Evolutionary conservation across 1,139 yeast genomes (phyloP), one percentile per base, ranked within the genome.

Genomic region (Suhomyces kunorum): DNA sequence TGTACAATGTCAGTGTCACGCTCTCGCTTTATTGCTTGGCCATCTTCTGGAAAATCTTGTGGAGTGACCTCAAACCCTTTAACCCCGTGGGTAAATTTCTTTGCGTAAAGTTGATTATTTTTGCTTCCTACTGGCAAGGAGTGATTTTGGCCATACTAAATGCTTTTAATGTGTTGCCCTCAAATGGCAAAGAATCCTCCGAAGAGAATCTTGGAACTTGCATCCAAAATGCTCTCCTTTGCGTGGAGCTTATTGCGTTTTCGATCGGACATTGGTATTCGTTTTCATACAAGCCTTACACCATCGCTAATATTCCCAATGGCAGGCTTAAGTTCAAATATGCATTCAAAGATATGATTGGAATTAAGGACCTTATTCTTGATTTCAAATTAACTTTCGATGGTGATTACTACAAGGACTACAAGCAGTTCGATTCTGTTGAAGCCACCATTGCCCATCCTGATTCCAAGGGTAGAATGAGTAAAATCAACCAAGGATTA

Each of bases 61-160:
- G 87, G 67, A 64, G 61, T 6, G 98, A 90, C 53, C 71, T 92
- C 51, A 74, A 71, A 40, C 89, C 87, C 0, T 90, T 84, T 64
- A 76, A 87, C 39, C 98, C 98, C 2, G 81, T 92, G 71, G 90
- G 95, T 8, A 94, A 94, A 61, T 92, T 92, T 58, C 62, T 94
- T 32, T 89, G 97, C 66, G 96, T 92, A 39, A 92, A 92, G 59
- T 73, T 89, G 49, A 87, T 92, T 43, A 90, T 94, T 42, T 92
- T 92, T 71, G 97, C 96, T 26, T 87, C 96, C 13, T 92, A 89
- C 61, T 92, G 98, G 98, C 98, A 92, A 59, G 92, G 96, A 0
- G 73, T 90, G 18, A 53, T 83, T 0, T 68, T 92, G 34, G 81
- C 87, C 0, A 58, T 85, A 1, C 55, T 87, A 28, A 80, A 76